These are phyloP conservation scores for Beauveria caledonica DNA, from an alignment of 2,329 filamentous ascomycete genomes.

Conservation along the genomic window DNA sequence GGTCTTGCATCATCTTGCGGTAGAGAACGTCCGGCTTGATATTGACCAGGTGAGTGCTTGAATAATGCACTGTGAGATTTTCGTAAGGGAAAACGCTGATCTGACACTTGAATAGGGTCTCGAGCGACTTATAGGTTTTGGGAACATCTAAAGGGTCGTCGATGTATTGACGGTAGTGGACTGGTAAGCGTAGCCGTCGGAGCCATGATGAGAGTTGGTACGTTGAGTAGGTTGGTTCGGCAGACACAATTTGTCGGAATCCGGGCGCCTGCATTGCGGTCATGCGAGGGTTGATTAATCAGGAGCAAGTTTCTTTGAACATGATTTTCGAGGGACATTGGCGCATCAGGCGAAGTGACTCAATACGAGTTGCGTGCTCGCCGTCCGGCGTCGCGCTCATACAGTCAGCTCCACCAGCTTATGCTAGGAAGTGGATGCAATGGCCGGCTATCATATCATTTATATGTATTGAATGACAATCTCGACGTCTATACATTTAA, in stretches of 20 bases:
- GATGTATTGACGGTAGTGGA: not conserved
- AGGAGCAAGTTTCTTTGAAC: not conserved
- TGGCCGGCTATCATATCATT: not conserved
- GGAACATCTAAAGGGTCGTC: not conserved
- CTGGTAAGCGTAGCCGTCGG: not conserved
- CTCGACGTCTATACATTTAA: no score
- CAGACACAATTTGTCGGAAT: not conserved
- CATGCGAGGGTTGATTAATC: not conserved
- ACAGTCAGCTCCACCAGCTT: not conserved
- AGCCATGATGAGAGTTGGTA: not conserved
- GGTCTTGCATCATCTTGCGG: conserved; percentile 36
- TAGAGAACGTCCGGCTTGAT: conserved; percentile 40
- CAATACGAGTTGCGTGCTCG: not conserved
- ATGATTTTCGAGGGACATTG: not conserved
- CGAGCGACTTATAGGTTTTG: not conserved
- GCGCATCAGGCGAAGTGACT: not conserved
- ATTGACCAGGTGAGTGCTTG: conserved; percentile 26
- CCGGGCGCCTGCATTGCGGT: not conserved
- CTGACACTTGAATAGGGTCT: not conserved
- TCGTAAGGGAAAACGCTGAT: conserved; percentile 41
- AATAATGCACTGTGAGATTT: conserved; percentile 48
- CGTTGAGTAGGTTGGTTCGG: not conserved
- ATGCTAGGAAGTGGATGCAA: not conserved
- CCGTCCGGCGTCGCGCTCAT: not conserved
- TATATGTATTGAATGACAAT: no score